Evolutionary conservation across 257 asterid genomes (phyloP).

Genomic region (Solanum corneliomulleri): DNA sequence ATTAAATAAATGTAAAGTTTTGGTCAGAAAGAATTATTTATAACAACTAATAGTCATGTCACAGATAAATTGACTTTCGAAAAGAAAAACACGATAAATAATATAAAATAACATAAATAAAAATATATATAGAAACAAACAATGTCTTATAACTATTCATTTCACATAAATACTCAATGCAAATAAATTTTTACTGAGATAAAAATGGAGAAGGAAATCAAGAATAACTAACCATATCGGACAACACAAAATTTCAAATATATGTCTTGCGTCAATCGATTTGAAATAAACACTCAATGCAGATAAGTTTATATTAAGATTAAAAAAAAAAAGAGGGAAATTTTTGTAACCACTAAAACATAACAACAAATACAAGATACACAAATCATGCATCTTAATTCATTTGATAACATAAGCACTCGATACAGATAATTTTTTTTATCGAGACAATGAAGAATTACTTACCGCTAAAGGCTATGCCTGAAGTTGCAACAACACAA

Average conservation of each 20-base stretch:
- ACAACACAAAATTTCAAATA: fast-evolving
- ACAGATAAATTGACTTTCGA: no score
- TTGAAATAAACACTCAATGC: background rate
- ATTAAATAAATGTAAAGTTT: background rate
- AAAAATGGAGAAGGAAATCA: background rate
- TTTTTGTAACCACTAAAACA: background rate
- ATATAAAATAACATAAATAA: no score
- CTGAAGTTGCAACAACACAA: conserved; percentile 63
- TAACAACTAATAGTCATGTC: no score
- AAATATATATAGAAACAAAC: no score
- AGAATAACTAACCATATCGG: background rate
- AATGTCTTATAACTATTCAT: background rate
- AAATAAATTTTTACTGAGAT: no score
- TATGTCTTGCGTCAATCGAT: background rate
- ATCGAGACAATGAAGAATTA: background rate
- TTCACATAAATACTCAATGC: no score
- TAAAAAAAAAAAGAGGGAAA: background rate
- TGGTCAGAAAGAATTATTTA: background rate
- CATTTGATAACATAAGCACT: background rate
- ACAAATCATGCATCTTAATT: background rate
- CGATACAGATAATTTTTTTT: background rate
- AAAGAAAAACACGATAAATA: no score
- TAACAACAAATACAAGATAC: background rate
- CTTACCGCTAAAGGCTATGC: conserved; percentile 67
- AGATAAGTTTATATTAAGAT: background rate